These are phyloP conservation scores for Heterobasidion annosum DNA, from an alignment of 1,284 basidiomycete species.

Conservation along the genomic window DNA sequence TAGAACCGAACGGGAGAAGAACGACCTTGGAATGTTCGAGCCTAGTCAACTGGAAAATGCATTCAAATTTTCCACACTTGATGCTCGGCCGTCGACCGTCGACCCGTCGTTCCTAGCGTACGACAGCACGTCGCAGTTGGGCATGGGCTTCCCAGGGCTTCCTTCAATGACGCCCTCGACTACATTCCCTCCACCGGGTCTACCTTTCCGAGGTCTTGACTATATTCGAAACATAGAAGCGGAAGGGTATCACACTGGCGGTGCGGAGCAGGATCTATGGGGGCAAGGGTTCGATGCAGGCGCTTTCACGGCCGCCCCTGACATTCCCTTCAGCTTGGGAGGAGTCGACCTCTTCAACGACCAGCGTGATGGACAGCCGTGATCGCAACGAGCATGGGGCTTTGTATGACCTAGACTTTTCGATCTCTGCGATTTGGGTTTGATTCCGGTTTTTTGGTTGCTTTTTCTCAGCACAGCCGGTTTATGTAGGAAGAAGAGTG, in stretches of 20 bases:
- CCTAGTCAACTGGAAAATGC: conserved; percentile 1
- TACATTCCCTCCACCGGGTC: conserved; percentile 56
- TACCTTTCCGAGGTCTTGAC: conserved; percentile 74
- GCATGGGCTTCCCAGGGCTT: conserved; percentile 37
- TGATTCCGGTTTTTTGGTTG: too few relatives aligned
- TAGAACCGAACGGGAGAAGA: conserved; percentile 21
- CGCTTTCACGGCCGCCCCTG: conserved; percentile 66
- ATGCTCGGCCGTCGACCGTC: conserved; percentile 27
- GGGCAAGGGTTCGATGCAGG: conserved; percentile 70
- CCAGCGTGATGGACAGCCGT: not conserved
- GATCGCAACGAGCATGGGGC: not conserved
- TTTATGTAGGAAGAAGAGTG: too few relatives aligned
- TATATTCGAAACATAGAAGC: conserved; percentile 66
- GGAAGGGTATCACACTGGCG: conserved; percentile 29
- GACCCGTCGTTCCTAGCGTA: conserved; percentile 39
- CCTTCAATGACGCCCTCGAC: conserved; percentile 49
- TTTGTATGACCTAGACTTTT: too few relatives aligned
- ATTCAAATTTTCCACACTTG: conserved; percentile 6
- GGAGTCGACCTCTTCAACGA: conserved; percentile 15
- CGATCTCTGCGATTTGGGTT: too few relatives aligned
- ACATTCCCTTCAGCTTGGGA: conserved; percentile 54
- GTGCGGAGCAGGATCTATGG: conserved; percentile 49
- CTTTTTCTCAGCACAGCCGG: too few relatives aligned
- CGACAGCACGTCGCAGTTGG: conserved; percentile 26
- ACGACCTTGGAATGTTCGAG: conserved; percentile 5